Evolutionary conservation across 129 eudicot genomes (phyloP).

Genomic region (carrot (Daucus carota)): DH1_v3.0 NC_030386.2:30270501-30271000

Average conservation of each 20-base stretch:
- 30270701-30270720: background rate
- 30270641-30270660: background rate
- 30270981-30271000: background rate
- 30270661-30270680: background rate
- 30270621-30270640: background rate
- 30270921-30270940: background rate
- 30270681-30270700: background rate
- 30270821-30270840: background rate
- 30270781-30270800: background rate
- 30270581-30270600: background rate
- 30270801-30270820: background rate
- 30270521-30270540: background rate
- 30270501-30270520: background rate
- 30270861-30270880: background rate
- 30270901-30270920: background rate
- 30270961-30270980: background rate
- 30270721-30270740: background rate
- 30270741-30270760: background rate
- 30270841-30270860: background rate
- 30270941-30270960: background rate
- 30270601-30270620: no score
- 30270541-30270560: background rate
- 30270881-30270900: background rate
- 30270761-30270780: background rate
- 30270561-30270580: background rate